phyloP scores from a whole-genome alignment of 2,329 filamentous ascomycete genomes.

The Biscogniauxia mediterranea region DNA sequence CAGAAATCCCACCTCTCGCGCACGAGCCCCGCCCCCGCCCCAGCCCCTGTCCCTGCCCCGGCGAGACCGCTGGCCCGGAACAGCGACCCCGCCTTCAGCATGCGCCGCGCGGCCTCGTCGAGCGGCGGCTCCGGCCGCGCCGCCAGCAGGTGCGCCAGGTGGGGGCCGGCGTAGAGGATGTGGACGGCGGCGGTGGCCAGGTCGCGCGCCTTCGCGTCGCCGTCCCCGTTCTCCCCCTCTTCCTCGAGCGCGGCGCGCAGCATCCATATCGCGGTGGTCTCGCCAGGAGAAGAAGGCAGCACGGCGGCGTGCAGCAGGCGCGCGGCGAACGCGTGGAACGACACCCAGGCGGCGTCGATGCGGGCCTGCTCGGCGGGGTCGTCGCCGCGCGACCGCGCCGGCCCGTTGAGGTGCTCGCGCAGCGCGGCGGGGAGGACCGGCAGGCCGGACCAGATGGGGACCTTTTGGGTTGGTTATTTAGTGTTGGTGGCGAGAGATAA shows the following conservation, averaged over 20 bases:
- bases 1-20: constrained; percentile 30
- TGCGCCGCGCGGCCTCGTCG: constrained; percentile 17
- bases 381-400: constrained; percentile 6
- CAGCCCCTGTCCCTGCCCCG: no score
- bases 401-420: constrained; percentile 22
- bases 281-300: not conserved
- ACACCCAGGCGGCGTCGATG: constrained; percentile 16
- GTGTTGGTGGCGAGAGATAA: no score
- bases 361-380: constrained; percentile 6
- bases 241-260: constrained; percentile 29
- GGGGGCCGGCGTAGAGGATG: constrained; percentile 28
- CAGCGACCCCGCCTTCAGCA: constrained; percentile 22
- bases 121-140: constrained; percentile 19
- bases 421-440: constrained; percentile 24
- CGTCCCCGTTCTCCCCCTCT: no score
- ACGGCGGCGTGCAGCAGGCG: constrained; percentile 25
- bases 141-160: constrained; percentile 20
- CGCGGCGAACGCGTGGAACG: constrained; percentile 31
- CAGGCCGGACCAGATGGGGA: constrained; percentile 26
- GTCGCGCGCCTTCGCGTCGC: constrained; percentile 11
- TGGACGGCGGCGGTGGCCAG: constrained; percentile 27
- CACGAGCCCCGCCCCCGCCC: constrained; percentile 19
- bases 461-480: constrained; percentile 11
- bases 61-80: constrained; percentile 6
- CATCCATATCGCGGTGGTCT: constrained; percentile 28